Percentiles rank a stretch among this genome's conserved stretches.
These are phyloP conservation scores for Meripilus lineatus DNA, from an alignment of 1,284 basidiomycete species.

Conservation along the genomic window DNA sequence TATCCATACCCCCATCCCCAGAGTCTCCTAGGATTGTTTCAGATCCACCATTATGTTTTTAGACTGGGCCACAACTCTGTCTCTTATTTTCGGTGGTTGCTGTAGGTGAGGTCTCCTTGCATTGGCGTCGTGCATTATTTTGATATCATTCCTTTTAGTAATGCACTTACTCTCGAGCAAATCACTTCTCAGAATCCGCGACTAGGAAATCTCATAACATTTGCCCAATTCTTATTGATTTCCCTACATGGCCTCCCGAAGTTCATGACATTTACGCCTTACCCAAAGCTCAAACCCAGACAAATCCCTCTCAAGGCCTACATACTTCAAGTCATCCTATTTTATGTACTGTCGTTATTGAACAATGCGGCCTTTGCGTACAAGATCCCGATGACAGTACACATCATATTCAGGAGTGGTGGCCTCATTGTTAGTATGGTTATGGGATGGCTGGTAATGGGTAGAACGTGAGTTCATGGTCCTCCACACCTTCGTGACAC, in stretches of 20 bases:
- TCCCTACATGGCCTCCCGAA: slow-evolving; percentile 63
- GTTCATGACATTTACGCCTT: slow-evolving; percentile 38
- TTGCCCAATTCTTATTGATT: slow-evolving; percentile 78
- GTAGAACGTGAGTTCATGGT: slow-evolving; percentile 44
- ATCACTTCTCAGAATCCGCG: slow-evolving; percentile 58
- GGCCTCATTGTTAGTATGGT: slow-evolving; percentile 82
- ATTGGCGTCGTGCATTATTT: slow-evolving; percentile 25
- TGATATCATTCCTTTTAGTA: slow-evolving; percentile 34
- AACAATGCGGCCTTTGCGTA: slow-evolving; percentile 92
- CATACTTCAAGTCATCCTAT: slow-evolving; percentile 78
- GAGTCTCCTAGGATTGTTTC: too few species aligned
- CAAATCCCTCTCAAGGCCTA: slow-evolving; percentile 75
- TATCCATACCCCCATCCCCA: too few species aligned
- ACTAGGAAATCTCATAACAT: slow-evolving; percentile 78
- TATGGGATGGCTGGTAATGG: slow-evolving; percentile 60
- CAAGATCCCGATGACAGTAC: slow-evolving; percentile 85
- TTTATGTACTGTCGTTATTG: slow-evolving; percentile 76
- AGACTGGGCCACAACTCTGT: slow-evolving; percentile 42
- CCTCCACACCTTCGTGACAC: background rate
- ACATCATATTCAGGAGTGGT: slow-evolving; percentile 92
- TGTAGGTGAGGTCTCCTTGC: slow-evolving; percentile 45
- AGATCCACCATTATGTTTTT: too few species aligned
- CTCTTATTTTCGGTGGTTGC: slow-evolving; percentile 53
- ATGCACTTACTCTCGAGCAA: slow-evolving; percentile 69
- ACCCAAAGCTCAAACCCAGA: slow-evolving; percentile 50